Conservation (phyloP, 257 asterid species). For the Solanum sparsipilum region DNA sequence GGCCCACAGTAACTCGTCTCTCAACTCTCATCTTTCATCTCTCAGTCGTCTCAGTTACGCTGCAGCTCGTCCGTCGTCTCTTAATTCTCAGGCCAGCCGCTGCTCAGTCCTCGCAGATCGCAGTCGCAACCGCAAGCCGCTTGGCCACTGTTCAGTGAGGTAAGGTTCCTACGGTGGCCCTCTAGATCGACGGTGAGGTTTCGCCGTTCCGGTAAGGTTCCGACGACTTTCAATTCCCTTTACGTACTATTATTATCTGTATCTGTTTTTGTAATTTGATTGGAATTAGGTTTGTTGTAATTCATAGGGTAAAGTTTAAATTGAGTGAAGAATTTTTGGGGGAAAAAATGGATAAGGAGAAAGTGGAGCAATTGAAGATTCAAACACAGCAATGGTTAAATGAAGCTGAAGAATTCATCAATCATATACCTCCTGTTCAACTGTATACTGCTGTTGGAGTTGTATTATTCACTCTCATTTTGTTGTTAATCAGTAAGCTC, state of each 20-base stretch:
- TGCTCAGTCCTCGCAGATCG: too few species aligned
- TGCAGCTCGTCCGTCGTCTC: too few species aligned
- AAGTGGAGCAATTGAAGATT: conserved; percentile 39
- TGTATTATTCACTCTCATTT: conserved; percentile 22
- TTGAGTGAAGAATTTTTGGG: not conserved
- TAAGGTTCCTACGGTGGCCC: not conserved
- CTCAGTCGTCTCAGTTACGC: too few species aligned
- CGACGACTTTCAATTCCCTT: not conserved
- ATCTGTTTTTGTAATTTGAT: not conserved
- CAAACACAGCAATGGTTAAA: conserved; percentile 24
- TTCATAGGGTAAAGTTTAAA: not conserved
- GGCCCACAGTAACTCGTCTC: too few species aligned
- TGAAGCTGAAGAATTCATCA: conserved; percentile 28
- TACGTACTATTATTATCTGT: not conserved
- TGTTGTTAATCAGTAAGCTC: conserved; percentile 33
- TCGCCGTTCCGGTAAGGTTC: not conserved
- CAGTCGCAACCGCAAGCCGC: too few species aligned
- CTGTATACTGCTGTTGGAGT: conserved; percentile 40
- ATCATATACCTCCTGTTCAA: conserved; percentile 37
- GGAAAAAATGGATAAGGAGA: conserved; percentile 30
- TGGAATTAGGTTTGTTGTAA: not conserved
- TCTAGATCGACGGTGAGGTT: not conserved
- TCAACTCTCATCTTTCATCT: too few species aligned
- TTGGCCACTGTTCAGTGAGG: too few species aligned
- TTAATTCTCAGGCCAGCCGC: too few species aligned